Base-by-base conservation (phyloP, 2,329 filamentous ascomycete species). In the Aspergillus hortae region DNA sequence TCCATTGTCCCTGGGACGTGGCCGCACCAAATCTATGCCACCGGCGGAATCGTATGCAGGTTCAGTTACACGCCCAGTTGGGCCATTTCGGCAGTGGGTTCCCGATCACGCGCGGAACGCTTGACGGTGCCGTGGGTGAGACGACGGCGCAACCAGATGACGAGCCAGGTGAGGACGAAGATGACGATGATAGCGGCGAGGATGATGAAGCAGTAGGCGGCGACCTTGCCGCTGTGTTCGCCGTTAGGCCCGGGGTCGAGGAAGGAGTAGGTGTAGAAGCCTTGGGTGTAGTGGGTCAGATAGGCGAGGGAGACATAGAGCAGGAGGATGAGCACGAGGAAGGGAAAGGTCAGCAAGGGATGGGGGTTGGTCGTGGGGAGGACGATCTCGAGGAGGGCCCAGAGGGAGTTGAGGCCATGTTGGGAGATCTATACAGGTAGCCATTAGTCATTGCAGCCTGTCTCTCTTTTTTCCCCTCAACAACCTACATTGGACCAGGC, bases 251-350 rank as follows among this genome's bases (percentile, higher is more conserved):
- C 66, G 1, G 84, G 78, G 66, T 95, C 79, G n/a, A 95, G 80
- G 72, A 95, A 95, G 52, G 63, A 67, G 73, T 95, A 95, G 0
- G 87, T 80, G 68, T 92, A 95, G 67, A 87, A 89, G 2, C 82
- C 82, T 67, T 90, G 77, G 0, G 84, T 85, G 4, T 82, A 82
- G 55, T 81, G 71, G 0, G 88, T 92, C 19, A 94, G 61, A 69
- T 89, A 95, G 1, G 89, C 89, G 14, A 95, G 73, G 0, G 75
- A 81, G 10, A 92, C 78, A 67, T 95, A 95, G 4, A 86, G 72
- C 0, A 82, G 82, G 40, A 95, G 78, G 6, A 94, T 69, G n/a
- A 90, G 51, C 56, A 92, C 71, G 12, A 92, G 75, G 65, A 83
- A 85, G 12, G 82, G 69, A n/a, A 90, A 68, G 63, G 91, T 85